These are phyloP conservation scores for Solidago caesia DNA, from an alignment of 129 eudicot species.

Conservation along the genomic window DNA sequence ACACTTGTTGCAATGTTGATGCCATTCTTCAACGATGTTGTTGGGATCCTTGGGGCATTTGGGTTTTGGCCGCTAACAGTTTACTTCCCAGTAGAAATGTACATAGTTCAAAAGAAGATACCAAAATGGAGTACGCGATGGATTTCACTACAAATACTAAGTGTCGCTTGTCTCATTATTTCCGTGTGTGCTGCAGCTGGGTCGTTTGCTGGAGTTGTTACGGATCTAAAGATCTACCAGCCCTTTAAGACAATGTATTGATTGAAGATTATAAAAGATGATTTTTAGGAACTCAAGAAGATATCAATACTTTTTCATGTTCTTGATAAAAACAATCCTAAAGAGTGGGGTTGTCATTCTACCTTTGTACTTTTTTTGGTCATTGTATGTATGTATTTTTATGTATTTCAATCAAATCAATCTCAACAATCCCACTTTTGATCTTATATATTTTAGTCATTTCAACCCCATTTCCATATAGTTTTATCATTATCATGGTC, in stretches of 20 bases:
- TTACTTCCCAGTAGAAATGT: constrained; percentile 94
- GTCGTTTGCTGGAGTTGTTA: constrained; percentile 76
- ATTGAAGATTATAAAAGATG: constrained; percentile 18
- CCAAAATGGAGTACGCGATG: constrained; percentile 88
- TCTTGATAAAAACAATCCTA: constrained; percentile 37
- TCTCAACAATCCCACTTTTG: constrained; percentile 15
- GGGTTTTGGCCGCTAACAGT: constrained; percentile 98
- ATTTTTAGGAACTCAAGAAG: constrained; percentile 30
- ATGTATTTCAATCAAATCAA: constrained; percentile 32
- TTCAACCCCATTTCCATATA: too few species aligned
- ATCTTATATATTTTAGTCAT: background rate
- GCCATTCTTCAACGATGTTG: constrained; percentile 94
- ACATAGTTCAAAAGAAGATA: constrained; percentile 78
- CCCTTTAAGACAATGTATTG: constrained; percentile 66
- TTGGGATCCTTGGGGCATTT: constrained; percentile 87
- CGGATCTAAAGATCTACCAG: constrained; percentile 68
- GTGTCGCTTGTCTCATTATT: constrained; percentile 67
- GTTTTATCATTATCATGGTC: too few species aligned
- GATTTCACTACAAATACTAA: constrained; percentile 69
- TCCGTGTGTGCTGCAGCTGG: constrained; percentile 85
- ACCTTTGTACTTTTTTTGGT: constrained; percentile 28
- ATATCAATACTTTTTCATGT: constrained; percentile 28
- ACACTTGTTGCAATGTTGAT: constrained; percentile 79
- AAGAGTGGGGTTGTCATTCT: constrained; percentile 35
- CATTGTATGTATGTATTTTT: constrained; percentile 30